Percentiles rank a stretch among this genome's conserved stretches.
Conservation (phyloP, 2,329 filamentous ascomycete species). For the Mariannaea elegans region DNA sequence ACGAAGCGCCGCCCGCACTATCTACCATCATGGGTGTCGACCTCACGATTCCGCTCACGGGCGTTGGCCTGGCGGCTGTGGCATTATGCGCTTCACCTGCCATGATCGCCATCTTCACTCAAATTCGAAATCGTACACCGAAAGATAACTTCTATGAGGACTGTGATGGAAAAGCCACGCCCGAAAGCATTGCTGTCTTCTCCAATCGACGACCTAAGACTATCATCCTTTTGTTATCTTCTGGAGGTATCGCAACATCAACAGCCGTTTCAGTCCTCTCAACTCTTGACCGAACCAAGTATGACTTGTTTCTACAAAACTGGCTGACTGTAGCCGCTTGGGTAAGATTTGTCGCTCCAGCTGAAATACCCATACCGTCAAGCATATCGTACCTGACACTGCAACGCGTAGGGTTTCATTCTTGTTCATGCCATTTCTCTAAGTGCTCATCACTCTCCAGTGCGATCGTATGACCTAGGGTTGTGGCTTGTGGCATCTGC, state of each 20-base stretch:
- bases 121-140: constrained; percentile 46
- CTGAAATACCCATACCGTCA: not conserved
- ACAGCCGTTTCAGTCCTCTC: constrained; percentile 64
- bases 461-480: constrained; percentile 63
- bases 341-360: constrained; percentile 58
- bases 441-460: constrained; percentile 58
- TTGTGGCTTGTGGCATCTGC: constrained; percentile 60
- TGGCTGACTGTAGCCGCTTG: constrained; percentile 70
- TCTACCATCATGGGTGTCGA: constrained; percentile 28
- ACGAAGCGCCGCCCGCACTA: not conserved
- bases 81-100: constrained; percentile 50
- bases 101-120: constrained; percentile 44
- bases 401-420: constrained; percentile 55
- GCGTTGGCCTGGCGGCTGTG: constrained; percentile 46
- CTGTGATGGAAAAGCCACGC: constrained; percentile 73
- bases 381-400: constrained; percentile 7
- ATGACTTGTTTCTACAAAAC: constrained; percentile 59
- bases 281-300: constrained; percentile 47
- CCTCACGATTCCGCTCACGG: constrained; percentile 41
- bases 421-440: constrained; percentile 61
- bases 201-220: constrained; percentile 67
- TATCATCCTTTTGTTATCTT: constrained; percentile 62
- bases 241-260: constrained; percentile 63
- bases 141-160: constrained; percentile 69
- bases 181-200: constrained; percentile 69